Evolutionary conservation across 2,329 filamentous ascomycete genomes (phyloP).

Genomic region (Xylaria digitata): DNA sequence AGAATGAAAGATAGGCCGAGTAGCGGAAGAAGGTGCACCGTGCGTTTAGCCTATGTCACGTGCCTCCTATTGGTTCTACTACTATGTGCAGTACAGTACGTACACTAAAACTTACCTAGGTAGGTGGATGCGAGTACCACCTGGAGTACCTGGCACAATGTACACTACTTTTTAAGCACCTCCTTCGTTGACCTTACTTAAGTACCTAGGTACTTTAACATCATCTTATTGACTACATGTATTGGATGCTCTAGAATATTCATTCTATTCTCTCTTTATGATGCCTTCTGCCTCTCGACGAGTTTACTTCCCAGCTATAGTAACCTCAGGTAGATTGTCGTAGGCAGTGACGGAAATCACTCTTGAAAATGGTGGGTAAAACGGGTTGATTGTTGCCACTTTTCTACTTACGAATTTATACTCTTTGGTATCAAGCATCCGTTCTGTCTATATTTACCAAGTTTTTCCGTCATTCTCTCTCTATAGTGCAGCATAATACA

Average conservation of each 20-base stretch:
- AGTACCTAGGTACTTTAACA: too few species aligned
- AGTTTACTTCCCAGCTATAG: too few species aligned
- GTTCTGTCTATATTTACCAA: not conserved
- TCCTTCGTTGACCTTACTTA: too few species aligned
- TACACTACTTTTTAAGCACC: too few species aligned
- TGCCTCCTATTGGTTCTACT: slow-evolving; percentile 2
- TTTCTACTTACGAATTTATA: too few species aligned
- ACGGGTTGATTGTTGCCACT: too few species aligned
- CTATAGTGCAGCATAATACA: not conserved
- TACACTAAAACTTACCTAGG: too few species aligned
- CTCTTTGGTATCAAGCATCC: not conserved
- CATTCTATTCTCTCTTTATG: not conserved
- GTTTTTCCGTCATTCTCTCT: not conserved
- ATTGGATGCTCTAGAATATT: not conserved
- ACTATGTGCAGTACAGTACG: too few species aligned
- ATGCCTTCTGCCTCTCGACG: not conserved
- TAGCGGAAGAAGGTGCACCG: slow-evolving; percentile 35
- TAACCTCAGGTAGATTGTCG: not conserved
- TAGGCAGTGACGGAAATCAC: not conserved
- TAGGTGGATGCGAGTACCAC: too few species aligned
- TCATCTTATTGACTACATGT: too few species aligned
- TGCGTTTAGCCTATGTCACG: slow-evolving; percentile 30
- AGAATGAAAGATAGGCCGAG: slow-evolving; percentile 25
- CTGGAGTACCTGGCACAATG: too few species aligned
- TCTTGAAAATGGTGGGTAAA: too few species aligned